These are phyloP conservation scores for Rhododendron ovatum DNA, from an alignment of 148 eudicot species.

Conservation along the genomic window DNA sequence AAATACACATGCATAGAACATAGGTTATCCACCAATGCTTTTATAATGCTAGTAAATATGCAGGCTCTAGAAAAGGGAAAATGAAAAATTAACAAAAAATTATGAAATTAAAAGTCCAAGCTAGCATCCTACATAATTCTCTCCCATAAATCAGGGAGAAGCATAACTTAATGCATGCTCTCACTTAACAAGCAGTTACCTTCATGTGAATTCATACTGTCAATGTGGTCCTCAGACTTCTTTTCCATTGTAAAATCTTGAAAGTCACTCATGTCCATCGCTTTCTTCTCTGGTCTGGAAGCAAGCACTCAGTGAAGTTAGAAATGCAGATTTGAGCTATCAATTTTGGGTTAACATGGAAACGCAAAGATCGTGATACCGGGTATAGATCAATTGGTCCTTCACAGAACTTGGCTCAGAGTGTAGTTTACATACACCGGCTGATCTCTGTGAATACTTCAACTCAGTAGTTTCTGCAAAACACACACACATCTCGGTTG, in stretches of 20 bases:
- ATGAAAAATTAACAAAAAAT: neutral
- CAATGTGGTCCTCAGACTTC: conserved; percentile 8
- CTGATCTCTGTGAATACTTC: conserved; percentile 26
- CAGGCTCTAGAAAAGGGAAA: neutral
- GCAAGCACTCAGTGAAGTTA: conserved; percentile 5
- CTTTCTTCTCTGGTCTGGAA: conserved; percentile 42
- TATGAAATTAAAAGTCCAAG: neutral
- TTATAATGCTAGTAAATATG: neutral
- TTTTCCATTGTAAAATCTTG: conserved; percentile 10
- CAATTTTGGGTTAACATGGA: neutral
- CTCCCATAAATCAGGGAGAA: neutral
- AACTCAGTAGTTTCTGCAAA: conserved; percentile 38
- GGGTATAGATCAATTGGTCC: conserved; percentile 21
- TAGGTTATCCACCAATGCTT: neutral
- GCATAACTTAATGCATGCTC: neutral
- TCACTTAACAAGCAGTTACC: conserved; percentile 15
- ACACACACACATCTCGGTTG: neutral
- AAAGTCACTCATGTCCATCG: conserved; percentile 15
- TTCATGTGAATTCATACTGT: conserved; percentile 14
- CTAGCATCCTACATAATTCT: neutral
- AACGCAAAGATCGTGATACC: conserved; percentile 30
- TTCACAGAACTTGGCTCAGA: conserved; percentile 22
- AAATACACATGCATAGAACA: neutral
- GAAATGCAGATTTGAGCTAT: conserved; percentile 9
- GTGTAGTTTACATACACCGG: conserved; percentile 16